phyloP scores from a whole-genome alignment of 2,329 filamentous ascomycete genomes.

The Ophiostoma sp. region DNA sequence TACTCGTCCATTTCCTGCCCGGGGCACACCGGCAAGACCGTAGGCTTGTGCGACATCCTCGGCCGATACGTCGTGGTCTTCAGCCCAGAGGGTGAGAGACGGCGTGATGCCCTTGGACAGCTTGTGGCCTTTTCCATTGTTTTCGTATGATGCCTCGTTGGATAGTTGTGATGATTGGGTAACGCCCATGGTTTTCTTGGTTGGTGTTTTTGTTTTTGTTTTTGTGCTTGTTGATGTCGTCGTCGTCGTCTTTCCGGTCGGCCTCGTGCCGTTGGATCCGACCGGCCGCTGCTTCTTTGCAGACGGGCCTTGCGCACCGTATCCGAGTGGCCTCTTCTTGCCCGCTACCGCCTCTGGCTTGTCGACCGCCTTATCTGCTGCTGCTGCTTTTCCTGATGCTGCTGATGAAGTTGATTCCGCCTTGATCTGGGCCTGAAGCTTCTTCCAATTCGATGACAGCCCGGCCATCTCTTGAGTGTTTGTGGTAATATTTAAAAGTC shows the following conservation, averaged over 20 bases:
- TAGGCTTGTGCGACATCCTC: constrained; percentile 59
- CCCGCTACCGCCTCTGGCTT: constrained; percentile 32
- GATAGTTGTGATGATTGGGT: constrained; percentile 46
- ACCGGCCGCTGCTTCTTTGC: constrained; percentile 22
- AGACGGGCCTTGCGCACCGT: constrained; percentile 32
- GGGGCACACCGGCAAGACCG: constrained; percentile 43
- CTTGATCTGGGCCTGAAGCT: constrained; percentile 60
- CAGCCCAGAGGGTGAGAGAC: constrained; percentile 55
- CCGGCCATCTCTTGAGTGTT: constrained; percentile 36
- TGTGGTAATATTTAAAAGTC: background rate
- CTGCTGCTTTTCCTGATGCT: constrained; percentile 9
- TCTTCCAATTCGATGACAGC: constrained; percentile 72
- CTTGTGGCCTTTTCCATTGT: constrained; percentile 29
- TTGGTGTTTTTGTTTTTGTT: background rate
- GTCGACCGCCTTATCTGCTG: constrained; percentile 29
- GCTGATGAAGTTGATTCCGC: constrained; percentile 38
- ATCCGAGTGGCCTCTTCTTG: constrained; percentile 30
- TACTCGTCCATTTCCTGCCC: background rate
- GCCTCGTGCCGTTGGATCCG: background rate
- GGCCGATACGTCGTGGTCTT: constrained; percentile 56
- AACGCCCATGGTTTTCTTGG: constrained; percentile 47
- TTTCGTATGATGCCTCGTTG: constrained; percentile 30
- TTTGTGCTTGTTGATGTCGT: background rate
- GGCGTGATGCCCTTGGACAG: constrained; percentile 38
- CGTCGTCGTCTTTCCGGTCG: background rate